Conservation (phyloP, 2,329 filamentous ascomycete species). For the Plenodomus biglobosus region DNA sequence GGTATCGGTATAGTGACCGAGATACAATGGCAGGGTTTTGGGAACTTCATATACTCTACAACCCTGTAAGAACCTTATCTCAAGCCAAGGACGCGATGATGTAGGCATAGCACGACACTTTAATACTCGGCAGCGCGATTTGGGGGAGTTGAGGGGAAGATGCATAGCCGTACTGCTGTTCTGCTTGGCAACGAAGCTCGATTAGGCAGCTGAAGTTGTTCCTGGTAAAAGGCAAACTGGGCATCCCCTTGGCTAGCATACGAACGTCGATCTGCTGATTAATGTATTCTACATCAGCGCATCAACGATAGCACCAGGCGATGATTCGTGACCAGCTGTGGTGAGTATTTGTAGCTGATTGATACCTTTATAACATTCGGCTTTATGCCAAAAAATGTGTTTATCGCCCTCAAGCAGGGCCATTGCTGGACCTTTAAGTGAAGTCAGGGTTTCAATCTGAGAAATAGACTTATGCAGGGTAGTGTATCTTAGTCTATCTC, state of each 20-base stretch:
- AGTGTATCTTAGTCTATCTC: too few species aligned
- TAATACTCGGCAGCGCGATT: neutral
- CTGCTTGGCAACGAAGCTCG: conserved; percentile 16
- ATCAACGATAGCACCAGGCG: too few species aligned
- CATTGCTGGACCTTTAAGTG: too few species aligned
- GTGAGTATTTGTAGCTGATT: too few species aligned
- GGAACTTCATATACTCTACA: neutral
- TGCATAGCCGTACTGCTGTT: conserved; percentile 16
- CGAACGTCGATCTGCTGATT: conserved; percentile 1
- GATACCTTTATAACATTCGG: too few species aligned
- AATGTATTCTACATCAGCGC: neutral
- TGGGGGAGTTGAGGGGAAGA: conserved; percentile 9
- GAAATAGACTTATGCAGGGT: too few species aligned
- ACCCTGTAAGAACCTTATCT: conserved; percentile 3
- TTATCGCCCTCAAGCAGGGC: too few species aligned
- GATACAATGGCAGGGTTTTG: neutral
- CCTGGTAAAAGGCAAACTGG: conserved; percentile 4
- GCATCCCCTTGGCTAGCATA: conserved; percentile 6
- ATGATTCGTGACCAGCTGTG: neutral
- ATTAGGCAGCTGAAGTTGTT: conserved; percentile 19
- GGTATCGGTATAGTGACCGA: neutral
- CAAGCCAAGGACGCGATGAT: conserved; percentile 1
- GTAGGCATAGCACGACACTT: neutral
- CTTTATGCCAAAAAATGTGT: too few species aligned
- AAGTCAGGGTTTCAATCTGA: too few species aligned